A percentile compares a stretch with the other conserved stretches of the same genome.
phyloP scores from a whole-genome alignment of 2,329 filamentous ascomycete species.

The Exophiala aquamarina region DNA sequence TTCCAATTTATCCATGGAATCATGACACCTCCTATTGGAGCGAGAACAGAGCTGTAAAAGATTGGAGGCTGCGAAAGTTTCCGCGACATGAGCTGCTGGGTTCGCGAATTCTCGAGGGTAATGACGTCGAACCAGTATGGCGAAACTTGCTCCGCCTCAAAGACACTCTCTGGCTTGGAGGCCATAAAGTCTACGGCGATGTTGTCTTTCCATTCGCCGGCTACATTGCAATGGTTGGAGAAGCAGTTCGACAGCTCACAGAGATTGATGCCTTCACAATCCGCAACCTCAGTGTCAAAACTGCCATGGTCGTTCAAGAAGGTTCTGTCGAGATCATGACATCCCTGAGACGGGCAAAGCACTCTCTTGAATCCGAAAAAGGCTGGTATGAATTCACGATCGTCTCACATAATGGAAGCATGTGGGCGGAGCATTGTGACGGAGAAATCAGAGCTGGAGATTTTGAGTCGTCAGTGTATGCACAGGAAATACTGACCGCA shows the following conservation, averaged over 20 bases:
- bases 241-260: conserved; percentile 11
- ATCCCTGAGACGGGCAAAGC: conserved; percentile 18
- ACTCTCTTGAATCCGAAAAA: neutral
- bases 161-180: conserved; percentile 24
- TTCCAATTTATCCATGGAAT: conserved; percentile 26
- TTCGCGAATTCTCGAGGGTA: neutral
- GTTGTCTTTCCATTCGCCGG: conserved; percentile 14
- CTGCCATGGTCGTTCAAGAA: neutral
- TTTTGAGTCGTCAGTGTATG: too few relatives aligned
- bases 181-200: conserved; percentile 22
- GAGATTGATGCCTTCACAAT: neutral
- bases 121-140: conserved; percentile 19
- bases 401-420: neutral
- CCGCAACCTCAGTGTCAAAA: too few relatives aligned
- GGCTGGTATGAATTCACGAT: conserved; percentile 2
- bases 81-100: conserved; percentile 26
- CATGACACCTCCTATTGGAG: conserved; percentile 24
- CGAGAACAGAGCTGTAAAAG: conserved; percentile 23
- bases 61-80: conserved; percentile 7
- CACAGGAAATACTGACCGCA: too few relatives aligned
- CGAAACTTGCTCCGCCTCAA: conserved; percentile 17
- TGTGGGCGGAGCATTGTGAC: neutral
- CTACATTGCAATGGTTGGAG: conserved; percentile 17
- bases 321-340: conserved; percentile 16
- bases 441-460: neutral